Conservation (phyloP, 208 protist genomes). For the Histomonas meleagridis region DNA sequence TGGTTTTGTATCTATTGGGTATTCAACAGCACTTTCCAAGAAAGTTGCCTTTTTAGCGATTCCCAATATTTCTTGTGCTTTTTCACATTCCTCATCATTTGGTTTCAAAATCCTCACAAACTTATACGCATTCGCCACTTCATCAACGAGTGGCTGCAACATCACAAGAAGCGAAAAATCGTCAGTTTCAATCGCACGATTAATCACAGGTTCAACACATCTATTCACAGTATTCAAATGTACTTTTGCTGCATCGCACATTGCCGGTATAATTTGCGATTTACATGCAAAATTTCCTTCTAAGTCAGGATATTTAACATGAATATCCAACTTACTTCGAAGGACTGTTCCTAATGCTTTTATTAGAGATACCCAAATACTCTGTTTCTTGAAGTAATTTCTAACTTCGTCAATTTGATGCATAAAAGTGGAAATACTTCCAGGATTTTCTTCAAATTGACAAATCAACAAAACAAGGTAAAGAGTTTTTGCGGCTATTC, state of each 20-base stretch:
- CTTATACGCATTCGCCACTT: background rate
- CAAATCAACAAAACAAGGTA: background rate
- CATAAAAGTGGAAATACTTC: background rate
- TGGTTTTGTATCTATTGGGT: background rate
- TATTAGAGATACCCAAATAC: background rate
- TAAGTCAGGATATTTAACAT: background rate
- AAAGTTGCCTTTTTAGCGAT: background rate
- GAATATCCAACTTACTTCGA: background rate
- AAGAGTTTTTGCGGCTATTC: background rate
- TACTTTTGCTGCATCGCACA: no score
- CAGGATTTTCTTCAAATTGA: background rate
- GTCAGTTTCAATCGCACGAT: background rate
- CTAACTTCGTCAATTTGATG: background rate
- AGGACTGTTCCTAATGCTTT: background rate
- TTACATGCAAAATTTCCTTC: background rate
- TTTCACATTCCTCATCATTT: background rate
- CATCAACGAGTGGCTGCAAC: background rate
- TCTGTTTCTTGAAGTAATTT: background rate
- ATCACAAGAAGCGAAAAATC: background rate
- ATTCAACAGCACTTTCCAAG: background rate
- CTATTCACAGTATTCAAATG: background rate
- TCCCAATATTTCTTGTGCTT: background rate
- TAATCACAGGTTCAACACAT: background rate
- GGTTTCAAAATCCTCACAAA: background rate
- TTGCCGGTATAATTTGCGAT: background rate